phyloP scores from a whole-genome alignment of 2,329 filamentous ascomycete species.

The Bretziella fagacearum region DNA sequence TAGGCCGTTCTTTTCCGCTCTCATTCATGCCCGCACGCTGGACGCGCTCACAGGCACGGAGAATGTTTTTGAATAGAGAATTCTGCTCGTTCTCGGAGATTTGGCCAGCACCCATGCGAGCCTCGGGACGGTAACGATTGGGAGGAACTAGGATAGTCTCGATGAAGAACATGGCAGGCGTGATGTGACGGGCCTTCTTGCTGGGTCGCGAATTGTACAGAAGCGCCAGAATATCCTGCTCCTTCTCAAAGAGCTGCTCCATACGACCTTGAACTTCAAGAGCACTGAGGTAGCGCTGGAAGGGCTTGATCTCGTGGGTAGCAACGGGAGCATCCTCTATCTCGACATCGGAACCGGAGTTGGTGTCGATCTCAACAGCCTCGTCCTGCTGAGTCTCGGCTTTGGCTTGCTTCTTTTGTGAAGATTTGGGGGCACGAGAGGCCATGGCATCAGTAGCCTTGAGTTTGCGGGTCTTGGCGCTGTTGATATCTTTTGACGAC shows the following conservation, averaged over 20 bases:
- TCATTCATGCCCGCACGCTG: constrained; percentile 12
- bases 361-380: constrained; percentile 34
- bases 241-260: constrained; percentile 65
- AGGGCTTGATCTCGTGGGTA: constrained; percentile 21
- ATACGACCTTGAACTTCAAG: constrained; percentile 71
- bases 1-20: background rate
- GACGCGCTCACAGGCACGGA: constrained; percentile 49
- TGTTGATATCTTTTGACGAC: constrained; percentile 53
- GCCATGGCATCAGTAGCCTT: constrained; percentile 55
- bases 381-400: constrained; percentile 42
- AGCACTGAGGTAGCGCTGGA: constrained; percentile 63
- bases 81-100: constrained; percentile 85
- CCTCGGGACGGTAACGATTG: constrained; percentile 79
- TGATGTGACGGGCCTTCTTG: constrained; percentile 40
- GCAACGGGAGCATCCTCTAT: constrained; percentile 23
- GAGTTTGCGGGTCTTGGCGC: constrained; percentile 55
- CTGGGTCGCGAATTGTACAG: constrained; percentile 62
- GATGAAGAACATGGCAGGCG: constrained; percentile 87
- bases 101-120: constrained; percentile 59
- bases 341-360: constrained; percentile 23
- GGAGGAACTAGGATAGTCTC: constrained; percentile 75
- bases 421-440: constrained; percentile 19
- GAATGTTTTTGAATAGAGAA: constrained; percentile 66
- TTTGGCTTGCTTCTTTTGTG: constrained; percentile 14
- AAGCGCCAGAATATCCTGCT: constrained; percentile 67